phyloP scores from a whole-genome alignment of 116 monocot genomes.

The Iris pallida region DNA sequence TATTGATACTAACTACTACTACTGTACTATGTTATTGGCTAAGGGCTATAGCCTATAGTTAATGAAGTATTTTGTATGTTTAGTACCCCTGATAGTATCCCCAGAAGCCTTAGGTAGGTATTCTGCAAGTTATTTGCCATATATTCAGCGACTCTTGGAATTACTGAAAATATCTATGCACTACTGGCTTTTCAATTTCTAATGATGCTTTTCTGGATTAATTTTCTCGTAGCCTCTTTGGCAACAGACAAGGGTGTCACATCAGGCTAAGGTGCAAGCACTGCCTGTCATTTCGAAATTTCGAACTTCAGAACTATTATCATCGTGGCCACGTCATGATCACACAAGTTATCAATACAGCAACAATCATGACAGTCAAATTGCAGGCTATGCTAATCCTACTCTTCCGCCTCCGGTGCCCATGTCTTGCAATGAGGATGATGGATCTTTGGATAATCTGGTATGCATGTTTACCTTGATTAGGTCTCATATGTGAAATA shows the following conservation, averaged over 20 bases:
- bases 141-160: no score
- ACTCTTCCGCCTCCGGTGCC: constrained; percentile 12
- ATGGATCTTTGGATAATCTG: constrained; percentile 9
- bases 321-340: constrained; percentile 32
- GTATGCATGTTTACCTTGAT: constrained; percentile 5
- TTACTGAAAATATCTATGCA: background rate
- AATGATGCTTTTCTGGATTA: background rate
- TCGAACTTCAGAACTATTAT: constrained; percentile 19
- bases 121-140: no score
- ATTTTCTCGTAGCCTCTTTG: constrained; percentile 21
- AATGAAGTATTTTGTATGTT: no score
- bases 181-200: background rate
- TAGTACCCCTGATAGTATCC: no score
- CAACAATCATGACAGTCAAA: constrained; percentile 2
- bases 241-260: constrained; percentile 15
- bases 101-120: no score
- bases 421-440: constrained; percentile 3
- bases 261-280: constrained; percentile 17
- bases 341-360: constrained; percentile 2
- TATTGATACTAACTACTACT: no score
- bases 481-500: background rate
- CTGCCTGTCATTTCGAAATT: constrained; percentile 8
- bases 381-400: constrained; percentile 11
- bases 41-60: no score
- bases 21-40: no score